phyloP scores from a whole-genome alignment of 2,329 filamentous ascomycete genomes.

The Helotiales sp. region DNA sequence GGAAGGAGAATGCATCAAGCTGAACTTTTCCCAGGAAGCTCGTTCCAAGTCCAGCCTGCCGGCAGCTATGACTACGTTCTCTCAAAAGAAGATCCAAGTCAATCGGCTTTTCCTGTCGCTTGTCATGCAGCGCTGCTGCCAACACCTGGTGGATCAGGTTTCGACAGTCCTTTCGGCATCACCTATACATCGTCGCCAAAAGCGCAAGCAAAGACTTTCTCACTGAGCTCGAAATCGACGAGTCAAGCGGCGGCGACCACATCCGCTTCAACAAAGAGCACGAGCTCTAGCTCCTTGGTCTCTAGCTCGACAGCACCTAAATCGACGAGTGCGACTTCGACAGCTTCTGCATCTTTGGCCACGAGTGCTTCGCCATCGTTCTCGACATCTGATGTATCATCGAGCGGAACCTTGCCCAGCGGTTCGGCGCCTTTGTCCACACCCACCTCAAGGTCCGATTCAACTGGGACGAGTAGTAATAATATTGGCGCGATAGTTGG shows the following conservation, averaged over 20 bases:
- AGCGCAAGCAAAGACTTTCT: conserved; percentile 18
- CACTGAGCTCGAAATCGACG: conserved; percentile 23
- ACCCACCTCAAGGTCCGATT: neutral
- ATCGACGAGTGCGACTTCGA: neutral
- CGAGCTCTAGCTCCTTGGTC: no score
- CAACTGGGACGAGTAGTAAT: conserved; percentile 13
- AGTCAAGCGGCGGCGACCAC: conserved; percentile 4
- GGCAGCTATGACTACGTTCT: conserved; percentile 17
- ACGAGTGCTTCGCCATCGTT: neutral
- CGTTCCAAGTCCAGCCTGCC: conserved; percentile 12
- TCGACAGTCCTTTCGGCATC: conserved; percentile 13
- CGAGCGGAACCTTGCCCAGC: neutral
- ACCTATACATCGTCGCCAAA: conserved; percentile 6
- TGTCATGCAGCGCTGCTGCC: conserved; percentile 12
- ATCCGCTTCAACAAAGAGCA: neutral
- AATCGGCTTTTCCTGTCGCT: conserved; percentile 7
- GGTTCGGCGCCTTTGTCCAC: neutral
- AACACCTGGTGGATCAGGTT: conserved; percentile 7
- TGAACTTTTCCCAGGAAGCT: conserved; percentile 13
- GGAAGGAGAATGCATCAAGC: neutral
- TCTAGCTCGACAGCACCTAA: neutral
- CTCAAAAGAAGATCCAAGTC: conserved; percentile 8
- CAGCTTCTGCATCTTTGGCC: neutral
- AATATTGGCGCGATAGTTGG: conserved; percentile 38
- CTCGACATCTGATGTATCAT: neutral